Percentiles rank a stretch among this genome's conserved stretches.
Evolutionary conservation across 73 alveolate species (phyloP).

Genomic region (Paramecium bursaria): DNA sequence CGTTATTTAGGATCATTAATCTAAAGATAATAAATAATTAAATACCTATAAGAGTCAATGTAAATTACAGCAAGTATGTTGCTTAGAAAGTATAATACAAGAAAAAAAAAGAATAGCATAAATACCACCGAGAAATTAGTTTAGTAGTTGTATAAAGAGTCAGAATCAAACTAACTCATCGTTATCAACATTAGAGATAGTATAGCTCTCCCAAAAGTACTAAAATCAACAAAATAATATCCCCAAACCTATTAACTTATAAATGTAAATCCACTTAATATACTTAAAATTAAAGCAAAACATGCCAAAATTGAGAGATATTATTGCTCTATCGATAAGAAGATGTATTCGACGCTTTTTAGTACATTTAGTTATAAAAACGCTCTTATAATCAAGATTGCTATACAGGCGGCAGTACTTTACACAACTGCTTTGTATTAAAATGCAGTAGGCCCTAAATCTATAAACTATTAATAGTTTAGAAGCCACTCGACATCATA

Average conservation of each 20-base stretch:
- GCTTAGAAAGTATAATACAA: constrained; percentile 5
- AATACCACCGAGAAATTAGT: neutral
- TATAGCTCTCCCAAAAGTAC: constrained; percentile 33
- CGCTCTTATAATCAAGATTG: neutral
- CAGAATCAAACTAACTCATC: neutral
- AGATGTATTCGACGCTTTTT: constrained; percentile 32
- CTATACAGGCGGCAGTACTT: neutral
- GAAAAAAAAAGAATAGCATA: constrained; percentile 14
- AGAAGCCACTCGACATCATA: neutral
- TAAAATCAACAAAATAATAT: neutral
- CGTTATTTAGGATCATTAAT: constrained; percentile 24
- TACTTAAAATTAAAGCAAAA: neutral
- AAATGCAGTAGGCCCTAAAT: constrained; percentile 14
- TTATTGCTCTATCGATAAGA: constrained; percentile 17
- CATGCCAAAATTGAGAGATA: constrained; percentile 35
- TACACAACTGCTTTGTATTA: neutral
- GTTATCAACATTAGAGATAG: neutral
- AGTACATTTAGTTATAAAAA: constrained; percentile 32
- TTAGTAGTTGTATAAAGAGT: neutral
- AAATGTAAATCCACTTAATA: constrained; percentile 33
- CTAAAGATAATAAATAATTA: neutral
- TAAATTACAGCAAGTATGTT: constrained; percentile 51
- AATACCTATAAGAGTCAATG: constrained; percentile 47
- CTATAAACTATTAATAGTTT: neutral
- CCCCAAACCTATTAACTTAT: constrained; percentile 8